Evolutionary conservation across 345 rosid species (phyloP).

Genomic region (Arabis hirsuta): DNA sequence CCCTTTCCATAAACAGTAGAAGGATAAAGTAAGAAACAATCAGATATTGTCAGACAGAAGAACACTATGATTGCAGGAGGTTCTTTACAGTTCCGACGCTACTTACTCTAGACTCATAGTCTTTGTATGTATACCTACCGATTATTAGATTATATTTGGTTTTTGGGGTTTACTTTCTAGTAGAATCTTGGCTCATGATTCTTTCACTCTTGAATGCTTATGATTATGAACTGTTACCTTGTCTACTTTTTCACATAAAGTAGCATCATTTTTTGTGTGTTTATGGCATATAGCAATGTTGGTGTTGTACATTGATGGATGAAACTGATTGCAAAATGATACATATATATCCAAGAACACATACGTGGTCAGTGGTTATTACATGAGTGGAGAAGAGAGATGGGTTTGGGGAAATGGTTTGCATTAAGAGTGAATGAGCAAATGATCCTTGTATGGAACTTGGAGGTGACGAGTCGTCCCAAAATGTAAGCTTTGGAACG

Average conservation of each 20-base stretch:
- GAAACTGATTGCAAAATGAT: conserved; percentile 10
- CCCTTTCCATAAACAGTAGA: too few relatives aligned
- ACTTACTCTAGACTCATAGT: neutral
- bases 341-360: conserved; percentile 9
- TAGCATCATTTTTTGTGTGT: neutral
- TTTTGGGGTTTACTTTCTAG: neutral
- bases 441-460: conserved; percentile 56
- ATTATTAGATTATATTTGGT: neutral
- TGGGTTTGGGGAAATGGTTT: conserved; percentile 27
- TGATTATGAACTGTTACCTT: neutral
- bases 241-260: too few relatives aligned
- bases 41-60: neutral
- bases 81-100: neutral
- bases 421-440: conserved; percentile 70
- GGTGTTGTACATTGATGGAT: conserved; percentile 2
- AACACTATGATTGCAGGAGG: neutral
- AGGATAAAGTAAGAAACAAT: too few relatives aligned
- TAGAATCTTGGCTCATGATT: neutral
- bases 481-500: conserved; percentile 85
- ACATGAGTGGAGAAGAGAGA: conserved; percentile 42
- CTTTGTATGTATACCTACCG: neutral
- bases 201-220: neutral
- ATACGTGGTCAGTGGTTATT: conserved; percentile 28
- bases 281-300: neutral
- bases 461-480: conserved; percentile 70